These are phyloP conservation scores for Tolypocladium endophyticum DNA, from an alignment of 2,329 filamentous ascomycete species.

Conservation along the genomic window DNA sequence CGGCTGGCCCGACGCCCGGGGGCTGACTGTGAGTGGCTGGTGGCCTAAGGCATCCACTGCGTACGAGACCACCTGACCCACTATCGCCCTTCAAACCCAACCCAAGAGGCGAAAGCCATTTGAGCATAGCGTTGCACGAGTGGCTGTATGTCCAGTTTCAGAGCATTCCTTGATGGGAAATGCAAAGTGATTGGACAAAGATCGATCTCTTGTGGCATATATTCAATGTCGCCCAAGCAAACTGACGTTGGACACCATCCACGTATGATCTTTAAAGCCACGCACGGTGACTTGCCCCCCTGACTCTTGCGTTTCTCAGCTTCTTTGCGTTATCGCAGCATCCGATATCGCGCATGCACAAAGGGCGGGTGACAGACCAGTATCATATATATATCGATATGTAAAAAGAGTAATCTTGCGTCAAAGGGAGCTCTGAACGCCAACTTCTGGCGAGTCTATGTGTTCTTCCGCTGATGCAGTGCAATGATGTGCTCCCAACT, in stretches of 20 bases:
- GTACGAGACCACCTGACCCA: neutral
- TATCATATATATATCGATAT: neutral
- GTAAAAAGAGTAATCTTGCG: neutral
- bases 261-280: neutral
- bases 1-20: neutral
- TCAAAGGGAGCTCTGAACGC: too few relatives aligned
- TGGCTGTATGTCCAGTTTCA: neutral
- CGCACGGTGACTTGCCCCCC: neutral
- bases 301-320: neutral
- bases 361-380: neutral
- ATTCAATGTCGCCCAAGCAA: neutral
- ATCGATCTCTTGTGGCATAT: neutral
- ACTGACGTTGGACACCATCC: neutral
- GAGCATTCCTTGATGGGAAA: neutral
- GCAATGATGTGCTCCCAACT: neutral
- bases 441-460: neutral
- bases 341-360: neutral
- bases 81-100: neutral
- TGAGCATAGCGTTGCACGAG: neutral
- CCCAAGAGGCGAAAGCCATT: neutral
- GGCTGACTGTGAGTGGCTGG: neutral
- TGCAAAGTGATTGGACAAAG: neutral
- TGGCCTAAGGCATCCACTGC: constrained; percentile 26
- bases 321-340: neutral
- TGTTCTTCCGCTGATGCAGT: neutral